A percentile compares a stretch with the other conserved stretches of the same genome.
phyloP scores from a whole-genome alignment of 148 eudicot species.

The Diospyros lotus region DNA sequence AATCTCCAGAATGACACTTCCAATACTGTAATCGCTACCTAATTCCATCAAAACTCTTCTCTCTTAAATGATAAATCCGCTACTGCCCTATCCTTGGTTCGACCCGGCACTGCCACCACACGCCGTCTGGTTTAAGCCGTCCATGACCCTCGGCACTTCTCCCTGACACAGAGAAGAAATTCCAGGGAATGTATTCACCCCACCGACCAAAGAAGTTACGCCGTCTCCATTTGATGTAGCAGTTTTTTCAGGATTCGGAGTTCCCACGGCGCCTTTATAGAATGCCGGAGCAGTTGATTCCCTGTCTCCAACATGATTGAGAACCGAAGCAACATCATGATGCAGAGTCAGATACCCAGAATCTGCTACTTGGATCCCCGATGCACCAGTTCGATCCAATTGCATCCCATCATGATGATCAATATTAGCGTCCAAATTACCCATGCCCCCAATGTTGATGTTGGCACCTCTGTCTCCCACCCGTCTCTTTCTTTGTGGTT shows the following conservation, averaged over 20 bases:
- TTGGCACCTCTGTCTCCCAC: slow-evolving; percentile 5
- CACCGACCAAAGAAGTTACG: not conserved
- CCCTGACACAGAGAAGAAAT: slow-evolving; percentile 5
- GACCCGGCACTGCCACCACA: not conserved
- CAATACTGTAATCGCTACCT: too few species aligned
- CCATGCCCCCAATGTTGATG: slow-evolving; percentile 9
- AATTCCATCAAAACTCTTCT: too few species aligned
- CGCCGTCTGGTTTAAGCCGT: slow-evolving; percentile 5
- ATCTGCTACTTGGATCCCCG: not conserved
- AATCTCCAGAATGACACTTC: too few species aligned
- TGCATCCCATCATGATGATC: slow-evolving; percentile 14
- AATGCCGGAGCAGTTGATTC: not conserved
- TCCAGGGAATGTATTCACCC: slow-evolving; percentile 8
- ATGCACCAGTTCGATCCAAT: not conserved
- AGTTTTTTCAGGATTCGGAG: not conserved
- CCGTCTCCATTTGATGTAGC: not conserved
- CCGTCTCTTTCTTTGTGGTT: slow-evolving; percentile 19
- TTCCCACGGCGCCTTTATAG: not conserved
- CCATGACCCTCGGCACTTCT: slow-evolving; percentile 4
- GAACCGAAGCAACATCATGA: not conserved
- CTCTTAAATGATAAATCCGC: not conserved
- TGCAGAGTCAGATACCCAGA: not conserved
- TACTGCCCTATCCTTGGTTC: not conserved
- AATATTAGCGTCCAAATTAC: slow-evolving; percentile 6
- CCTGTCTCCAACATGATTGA: not conserved